phyloP scores from a whole-genome alignment of 225 moss, liverwort and hornwort genomes.

The Antitrichia curtipendula region DNA sequence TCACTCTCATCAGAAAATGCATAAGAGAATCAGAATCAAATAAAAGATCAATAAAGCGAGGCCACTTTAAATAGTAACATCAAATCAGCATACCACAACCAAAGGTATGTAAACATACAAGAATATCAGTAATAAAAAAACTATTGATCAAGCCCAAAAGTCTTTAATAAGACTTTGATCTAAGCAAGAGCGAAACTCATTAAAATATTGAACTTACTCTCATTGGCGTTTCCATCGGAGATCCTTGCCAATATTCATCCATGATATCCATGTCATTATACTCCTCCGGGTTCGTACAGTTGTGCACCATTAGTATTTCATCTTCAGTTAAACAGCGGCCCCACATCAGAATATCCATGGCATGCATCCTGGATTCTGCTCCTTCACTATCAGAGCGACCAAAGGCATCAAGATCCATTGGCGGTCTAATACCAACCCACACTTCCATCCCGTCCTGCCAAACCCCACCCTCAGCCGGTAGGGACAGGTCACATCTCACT shows the following conservation, averaged over 20 bases:
- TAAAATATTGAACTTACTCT: constrained; percentile 17
- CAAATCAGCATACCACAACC: neutral
- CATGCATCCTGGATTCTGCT: constrained; percentile 96
- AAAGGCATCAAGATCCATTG: constrained; percentile 99
- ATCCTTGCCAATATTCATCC: constrained; percentile 89
- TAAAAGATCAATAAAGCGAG: neutral
- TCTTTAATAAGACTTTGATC: neutral
- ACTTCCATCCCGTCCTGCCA: constrained; percentile 94
- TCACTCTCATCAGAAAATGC: neutral
- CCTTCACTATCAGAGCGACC: constrained; percentile 99
- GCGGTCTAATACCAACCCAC: constrained; percentile 93
- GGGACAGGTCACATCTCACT: constrained; percentile 60
- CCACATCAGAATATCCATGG: constrained; percentile 98
- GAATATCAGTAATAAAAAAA: neutral
- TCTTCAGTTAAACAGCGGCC: constrained; percentile 86
- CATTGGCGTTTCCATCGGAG: constrained; percentile 94
- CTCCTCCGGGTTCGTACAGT: constrained; percentile 73
- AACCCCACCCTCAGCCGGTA: constrained; percentile 73
- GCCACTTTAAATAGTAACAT: neutral
- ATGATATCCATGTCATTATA: constrained; percentile 65
- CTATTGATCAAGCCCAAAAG: neutral
- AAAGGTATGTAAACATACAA: neutral
- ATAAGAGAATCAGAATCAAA: neutral
- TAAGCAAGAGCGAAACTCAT: neutral
- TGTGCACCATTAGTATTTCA: constrained; percentile 77